Evolutionary conservation across 495 filamentous ascomycete genomes (phyloP).

Genomic region (Friedmanniomyces simplex): DNA sequence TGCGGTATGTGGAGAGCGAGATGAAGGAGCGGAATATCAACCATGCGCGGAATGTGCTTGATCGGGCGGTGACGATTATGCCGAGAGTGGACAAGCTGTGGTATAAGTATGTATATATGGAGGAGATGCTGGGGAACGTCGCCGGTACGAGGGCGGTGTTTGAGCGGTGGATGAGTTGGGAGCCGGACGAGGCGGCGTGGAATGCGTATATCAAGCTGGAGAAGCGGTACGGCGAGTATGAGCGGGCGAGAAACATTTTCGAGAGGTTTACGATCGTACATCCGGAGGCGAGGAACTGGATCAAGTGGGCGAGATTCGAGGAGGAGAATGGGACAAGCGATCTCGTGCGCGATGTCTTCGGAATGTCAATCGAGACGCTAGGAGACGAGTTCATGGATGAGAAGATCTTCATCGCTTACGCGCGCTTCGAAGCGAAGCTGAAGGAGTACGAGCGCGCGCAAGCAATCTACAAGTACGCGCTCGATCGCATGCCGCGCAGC

Average conservation of each 20-base stretch:
- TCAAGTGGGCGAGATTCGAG: slow-evolving; percentile 97
- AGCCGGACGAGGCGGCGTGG: slow-evolving; percentile 94
- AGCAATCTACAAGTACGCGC: slow-evolving; percentile 91
- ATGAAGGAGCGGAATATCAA: slow-evolving; percentile 97
- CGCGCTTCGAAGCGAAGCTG: slow-evolving; percentile 81
- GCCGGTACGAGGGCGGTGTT: slow-evolving; percentile 89
- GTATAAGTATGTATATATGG: slow-evolving; percentile 99
- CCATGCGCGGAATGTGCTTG: slow-evolving; percentile 87
- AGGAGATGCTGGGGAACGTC: slow-evolving; percentile 90
- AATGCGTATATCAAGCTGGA: slow-evolving; percentile 92
- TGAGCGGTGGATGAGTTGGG: slow-evolving; percentile 97
- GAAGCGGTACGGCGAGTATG: slow-evolving; percentile 85
- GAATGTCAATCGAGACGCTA: slow-evolving; percentile 74
- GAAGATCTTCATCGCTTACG: slow-evolving; percentile 85
- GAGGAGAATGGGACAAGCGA: slow-evolving; percentile 89
- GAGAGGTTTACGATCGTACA: slow-evolving; percentile 87
- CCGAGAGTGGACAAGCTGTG: slow-evolving; percentile 90
- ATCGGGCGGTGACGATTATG: slow-evolving; percentile 86
- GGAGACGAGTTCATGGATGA: slow-evolving; percentile 97
- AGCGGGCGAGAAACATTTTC: slow-evolving; percentile 75
- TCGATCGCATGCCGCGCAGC: slow-evolving; percentile 81
- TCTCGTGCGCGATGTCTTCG: slow-evolving; percentile 85
- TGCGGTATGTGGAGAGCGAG: slow-evolving; percentile 90
- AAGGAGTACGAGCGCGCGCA: slow-evolving; percentile 94
- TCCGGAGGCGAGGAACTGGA: slow-evolving; percentile 92